Evolutionary conservation across 2,329 filamentous ascomycete species (phyloP).

Genomic region (Penicillium capsulatum): DNA sequence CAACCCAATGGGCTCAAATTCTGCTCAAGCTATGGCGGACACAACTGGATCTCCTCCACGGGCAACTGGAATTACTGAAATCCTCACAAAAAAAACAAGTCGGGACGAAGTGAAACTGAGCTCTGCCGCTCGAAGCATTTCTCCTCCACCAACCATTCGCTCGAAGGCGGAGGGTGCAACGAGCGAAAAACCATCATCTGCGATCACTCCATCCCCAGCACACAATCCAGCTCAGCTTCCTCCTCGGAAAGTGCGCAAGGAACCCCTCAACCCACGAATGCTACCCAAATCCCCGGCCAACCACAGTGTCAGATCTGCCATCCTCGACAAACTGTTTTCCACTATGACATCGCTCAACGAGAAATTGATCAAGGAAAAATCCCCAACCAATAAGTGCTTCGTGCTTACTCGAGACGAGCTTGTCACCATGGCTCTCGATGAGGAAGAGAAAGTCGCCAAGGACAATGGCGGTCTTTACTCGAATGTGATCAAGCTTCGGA

Average conservation of each 20-base stretch:
- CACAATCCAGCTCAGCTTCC: slow-evolving; percentile 11
- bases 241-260: slow-evolving; percentile 35
- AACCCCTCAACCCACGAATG: slow-evolving; percentile 46
- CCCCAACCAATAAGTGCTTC: slow-evolving; percentile 30
- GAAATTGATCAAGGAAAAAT: slow-evolving; percentile 31
- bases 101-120: slow-evolving; percentile 16
- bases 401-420: slow-evolving; percentile 44
- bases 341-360: slow-evolving; percentile 43
- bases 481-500: slow-evolving; percentile 77
- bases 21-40: neutral
- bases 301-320: slow-evolving; percentile 39
- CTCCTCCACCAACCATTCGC: slow-evolving; percentile 27
- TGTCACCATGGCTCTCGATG: slow-evolving; percentile 47
- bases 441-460: slow-evolving; percentile 71
- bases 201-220: neutral
- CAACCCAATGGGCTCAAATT: neutral
- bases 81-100: slow-evolving; percentile 10
- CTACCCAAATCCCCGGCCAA: slow-evolving; percentile 42
- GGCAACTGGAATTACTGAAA: slow-evolving; percentile 11
- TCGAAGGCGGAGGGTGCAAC: neutral
- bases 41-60: neutral
- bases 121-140: slow-evolving; percentile 25
- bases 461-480: slow-evolving; percentile 68
- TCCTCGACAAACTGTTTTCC: slow-evolving; percentile 44
- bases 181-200: neutral